Evolutionary conservation across 441 rosid genomes (phyloP).

Genomic region (Hura crepitans): DNA sequence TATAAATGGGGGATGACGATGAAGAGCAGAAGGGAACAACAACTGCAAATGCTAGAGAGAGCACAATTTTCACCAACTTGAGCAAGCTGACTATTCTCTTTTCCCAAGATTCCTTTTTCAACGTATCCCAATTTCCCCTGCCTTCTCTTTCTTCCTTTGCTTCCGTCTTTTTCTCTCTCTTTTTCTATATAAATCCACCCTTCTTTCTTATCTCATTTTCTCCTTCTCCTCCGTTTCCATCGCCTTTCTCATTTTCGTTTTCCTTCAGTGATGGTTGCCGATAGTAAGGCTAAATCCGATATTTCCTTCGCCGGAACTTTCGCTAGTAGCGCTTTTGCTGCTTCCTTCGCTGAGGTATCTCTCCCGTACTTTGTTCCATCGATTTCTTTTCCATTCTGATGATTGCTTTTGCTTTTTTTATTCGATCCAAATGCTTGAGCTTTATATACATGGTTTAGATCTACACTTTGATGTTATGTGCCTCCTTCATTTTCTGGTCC

Average conservation of each 20-base stretch:
- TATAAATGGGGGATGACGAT: constrained; percentile 17
- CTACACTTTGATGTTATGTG: neutral
- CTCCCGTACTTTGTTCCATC: no score
- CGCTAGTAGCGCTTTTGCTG: constrained; percentile 89
- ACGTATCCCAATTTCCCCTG: neutral
- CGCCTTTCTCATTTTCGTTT: neutral
- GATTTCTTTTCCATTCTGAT: neutral
- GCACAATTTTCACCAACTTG: neutral
- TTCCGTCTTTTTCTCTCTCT: neutral
- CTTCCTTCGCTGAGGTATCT: constrained; percentile 84
- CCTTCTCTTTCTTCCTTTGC: neutral
- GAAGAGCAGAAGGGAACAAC: constrained; percentile 10
- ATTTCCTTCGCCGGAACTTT: constrained; percentile 77
- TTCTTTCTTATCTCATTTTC: neutral
- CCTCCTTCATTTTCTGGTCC: neutral
- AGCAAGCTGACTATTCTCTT: constrained; percentile 18
- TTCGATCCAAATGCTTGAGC: neutral
- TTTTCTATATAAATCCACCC: neutral
- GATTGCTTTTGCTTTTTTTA: neutral
- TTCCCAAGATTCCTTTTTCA: constrained; percentile 26
- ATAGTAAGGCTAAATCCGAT: constrained; percentile 58
- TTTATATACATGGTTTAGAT: neutral
- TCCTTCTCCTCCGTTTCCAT: neutral
- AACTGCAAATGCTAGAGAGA: neutral
- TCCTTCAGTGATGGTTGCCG: constrained; percentile 63